Evolutionary conservation across 805 yeast genomes (phyloP), one percentile per base, ranked within the genome.

Genomic region (Grigorovia transvaalensis): DNA sequence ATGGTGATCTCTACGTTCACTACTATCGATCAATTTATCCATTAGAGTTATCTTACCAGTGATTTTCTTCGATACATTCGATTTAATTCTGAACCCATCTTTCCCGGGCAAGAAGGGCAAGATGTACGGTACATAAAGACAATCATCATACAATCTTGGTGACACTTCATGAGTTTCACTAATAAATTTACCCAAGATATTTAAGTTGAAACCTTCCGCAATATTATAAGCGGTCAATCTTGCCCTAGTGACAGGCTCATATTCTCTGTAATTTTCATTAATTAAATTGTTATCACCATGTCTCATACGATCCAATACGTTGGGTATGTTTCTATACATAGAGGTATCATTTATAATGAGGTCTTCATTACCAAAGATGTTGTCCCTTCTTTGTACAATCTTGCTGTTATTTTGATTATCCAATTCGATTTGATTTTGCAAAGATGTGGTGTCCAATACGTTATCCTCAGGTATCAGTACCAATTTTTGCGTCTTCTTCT

Each of bases 151-250:
- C 33, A 85, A 65, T 55, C 97, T 73, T 1, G 96, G 96, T 7
- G 86, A 78, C 1, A 90, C 95, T 59, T 84, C 83, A 67, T 91
- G 99, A 45, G 82, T 74, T 8, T 77, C 71, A 43, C 76, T 71
- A 30, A 93, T 69, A 59, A 88, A 91, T 46, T 75, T 74, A 1
- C 84, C 75, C 2, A 88, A 79, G 7, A 77, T 71, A 35, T 74
- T 73, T 50, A 93, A 68, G 59, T 86, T 76, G 61, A 88, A 83
- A 35, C 85, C 87, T 53, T 88, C 97, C 17, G 96, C 83, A 5
- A 90, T 84, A 57, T 88, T 79, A 68, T 91, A 91, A 1, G 98
- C 97, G 0, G 98, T 90, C 51, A 90, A 89, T 56, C 99, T 70
- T 44, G 95, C 81, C 57, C 84, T 76, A 54, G 81, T 85, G 30